Base-by-base conservation (phyloP, 2,329 filamentous ascomycete species). In the Ophiognomonia clavigignenti-juglandacearum region DNA sequence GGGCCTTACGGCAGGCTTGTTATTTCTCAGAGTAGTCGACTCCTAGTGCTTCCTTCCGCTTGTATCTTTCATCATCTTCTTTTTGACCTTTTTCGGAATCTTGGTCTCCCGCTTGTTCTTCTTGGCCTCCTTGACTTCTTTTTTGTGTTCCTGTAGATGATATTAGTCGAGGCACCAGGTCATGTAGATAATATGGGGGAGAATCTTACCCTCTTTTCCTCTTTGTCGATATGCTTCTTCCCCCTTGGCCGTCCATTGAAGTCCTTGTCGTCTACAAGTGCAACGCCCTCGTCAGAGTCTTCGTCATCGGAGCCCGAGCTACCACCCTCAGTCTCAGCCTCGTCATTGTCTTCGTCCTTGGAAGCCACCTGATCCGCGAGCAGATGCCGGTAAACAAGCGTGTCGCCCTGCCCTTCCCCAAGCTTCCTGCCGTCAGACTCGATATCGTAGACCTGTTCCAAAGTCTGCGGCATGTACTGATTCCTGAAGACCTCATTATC, bases 11-110 rank as follows among this genome's bases (percentile, higher is more conserved):
- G n/a, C n/a, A n/a, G n/a, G n/a, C n/a, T n/a, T n/a, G n/a, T n/a
- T n/a, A n/a, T n/a, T n/a, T n/a, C n/a, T n/a, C n/a, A n/a, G n/a
- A n/a, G n/a, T n/a, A n/a, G n/a, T n/a, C n/a, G n/a, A n/a, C n/a
- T n/a, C n/a, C 59, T 72, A 78, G 63, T 78, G 84, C 70, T 86
- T 85, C 60, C 78, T 80, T 56, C 80, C 72, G 47, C 80, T 73
- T 14, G 76, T 74, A 53, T 73, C 72, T 47, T 75, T 77, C 22
- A 95, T 80, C 48, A 95, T 68, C 63, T 86, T 88, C 74, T 96
- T 97, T 78, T 98, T 98, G 27, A 96, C 56, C 63, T 95, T 83
- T 70, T 98, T 98, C 0, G 93, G 92, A 69, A 98, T 95, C 74
- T 98, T 98, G 4, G 88, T 86, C 66, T 92, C 88, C 51, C 93